Evolutionary conservation across 139 green algal genomes (phyloP).

Genomic region (Marvania coccoides): DNA sequence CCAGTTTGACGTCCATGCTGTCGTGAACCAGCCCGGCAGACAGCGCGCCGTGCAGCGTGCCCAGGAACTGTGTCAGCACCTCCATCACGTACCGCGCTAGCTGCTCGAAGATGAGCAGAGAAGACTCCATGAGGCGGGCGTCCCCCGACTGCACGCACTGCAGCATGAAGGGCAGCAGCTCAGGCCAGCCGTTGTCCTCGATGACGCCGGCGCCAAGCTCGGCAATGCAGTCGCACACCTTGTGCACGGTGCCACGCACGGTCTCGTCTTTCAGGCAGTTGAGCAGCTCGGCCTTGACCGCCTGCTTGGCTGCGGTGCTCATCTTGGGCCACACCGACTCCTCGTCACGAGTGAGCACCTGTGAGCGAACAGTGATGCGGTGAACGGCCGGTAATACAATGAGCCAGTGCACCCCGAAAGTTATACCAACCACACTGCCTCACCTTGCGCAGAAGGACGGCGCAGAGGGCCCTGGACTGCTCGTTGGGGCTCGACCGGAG

Average conservation of each 20-base stretch:
- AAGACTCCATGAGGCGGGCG: constrained; percentile 42
- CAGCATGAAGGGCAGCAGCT: constrained; percentile 91
- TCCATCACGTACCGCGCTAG: constrained; percentile 67
- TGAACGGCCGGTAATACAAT: too few species aligned
- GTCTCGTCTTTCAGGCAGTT: constrained; percentile 49
- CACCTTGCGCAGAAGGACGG: constrained; percentile 75
- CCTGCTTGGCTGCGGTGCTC: constrained; percentile 15
- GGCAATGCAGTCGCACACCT: constrained; percentile 74
- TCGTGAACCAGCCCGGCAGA: constrained; percentile 30
- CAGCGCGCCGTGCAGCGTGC: constrained; percentile 43
- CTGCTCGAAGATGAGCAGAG: constrained; percentile 61
- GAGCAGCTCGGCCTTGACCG: constrained; percentile 62
- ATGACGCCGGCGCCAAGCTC: constrained; percentile 68
- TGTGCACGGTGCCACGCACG: constrained; percentile 25
- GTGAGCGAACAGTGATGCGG: not conserved
- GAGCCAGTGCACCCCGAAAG: too few species aligned
- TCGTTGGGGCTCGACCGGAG: constrained; percentile 41
- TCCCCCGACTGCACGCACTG: constrained; percentile 51
- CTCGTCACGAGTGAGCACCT: constrained; percentile 67
- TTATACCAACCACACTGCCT: not conserved
- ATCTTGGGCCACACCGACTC: constrained; percentile 62
- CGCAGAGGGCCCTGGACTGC: constrained; percentile 59
- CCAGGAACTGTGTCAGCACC: constrained; percentile 56
- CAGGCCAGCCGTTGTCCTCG: constrained; percentile 68
- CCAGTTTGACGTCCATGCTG: constrained; percentile 48